Percentiles rank a stretch among this genome's conserved stretches.
Evolutionary conservation across 768 basidiomycete genomes (phyloP).

Genomic region (Naematelia encephala): DNA sequence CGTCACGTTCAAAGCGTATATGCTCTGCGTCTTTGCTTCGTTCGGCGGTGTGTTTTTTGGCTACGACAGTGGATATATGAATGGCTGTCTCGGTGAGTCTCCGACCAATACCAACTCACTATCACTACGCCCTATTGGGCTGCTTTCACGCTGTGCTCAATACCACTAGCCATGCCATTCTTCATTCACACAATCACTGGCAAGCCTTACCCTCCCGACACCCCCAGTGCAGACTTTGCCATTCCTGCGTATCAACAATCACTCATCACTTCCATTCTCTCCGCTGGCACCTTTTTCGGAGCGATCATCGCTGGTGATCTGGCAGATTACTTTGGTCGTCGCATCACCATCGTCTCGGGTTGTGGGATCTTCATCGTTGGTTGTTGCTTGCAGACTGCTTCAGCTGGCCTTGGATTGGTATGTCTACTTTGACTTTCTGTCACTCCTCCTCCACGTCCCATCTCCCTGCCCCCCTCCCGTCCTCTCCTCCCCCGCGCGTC

Average conservation of each 20-base stretch:
- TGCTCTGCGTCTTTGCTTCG: constrained; percentile 48
- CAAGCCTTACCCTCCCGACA: constrained; percentile 48
- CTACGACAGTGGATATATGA: constrained; percentile 50
- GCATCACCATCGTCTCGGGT: constrained; percentile 16
- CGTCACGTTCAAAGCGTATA: constrained; percentile 51
- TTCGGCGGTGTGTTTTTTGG: constrained; percentile 51
- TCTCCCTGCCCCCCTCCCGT: too few species aligned
- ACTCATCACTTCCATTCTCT: constrained; percentile 52
- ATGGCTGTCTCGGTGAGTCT: constrained; percentile 30
- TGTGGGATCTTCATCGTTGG: constrained; percentile 46
- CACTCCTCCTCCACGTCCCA: too few species aligned
- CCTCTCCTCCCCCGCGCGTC: too few species aligned
- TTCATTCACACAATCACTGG: constrained; percentile 97
- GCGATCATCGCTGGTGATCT: constrained; percentile 53
- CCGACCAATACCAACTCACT: too few species aligned
- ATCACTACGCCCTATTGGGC: neutral
- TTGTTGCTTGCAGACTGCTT: constrained; percentile 46
- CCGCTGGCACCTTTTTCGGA: constrained; percentile 53
- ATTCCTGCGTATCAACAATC: constrained; percentile 46
- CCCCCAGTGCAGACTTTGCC: constrained; percentile 29
- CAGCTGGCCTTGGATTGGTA: constrained; percentile 44
- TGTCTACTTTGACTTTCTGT: constrained; percentile 1
- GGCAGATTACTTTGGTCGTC: constrained; percentile 51
- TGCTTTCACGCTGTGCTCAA: neutral
- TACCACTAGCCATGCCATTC: constrained; percentile 21